These are phyloP conservation scores for Ogataea nakhonphanomensis DNA, from an alignment of 805 yeast species.

Conservation along the genomic window DNA sequence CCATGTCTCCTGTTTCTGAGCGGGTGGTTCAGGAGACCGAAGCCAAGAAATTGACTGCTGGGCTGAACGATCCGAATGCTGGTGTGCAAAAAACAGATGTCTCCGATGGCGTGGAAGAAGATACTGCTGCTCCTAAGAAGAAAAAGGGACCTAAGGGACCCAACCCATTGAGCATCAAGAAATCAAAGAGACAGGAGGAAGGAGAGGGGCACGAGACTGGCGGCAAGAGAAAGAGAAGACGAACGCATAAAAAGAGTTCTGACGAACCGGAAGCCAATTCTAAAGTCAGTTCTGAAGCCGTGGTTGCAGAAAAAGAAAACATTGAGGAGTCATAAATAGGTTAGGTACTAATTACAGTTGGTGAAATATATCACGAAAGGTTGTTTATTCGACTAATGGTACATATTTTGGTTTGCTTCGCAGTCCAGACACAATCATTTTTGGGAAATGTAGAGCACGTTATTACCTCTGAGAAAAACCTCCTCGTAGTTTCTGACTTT, in stretches of 20 bases:
- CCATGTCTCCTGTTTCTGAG: conserved; percentile 70
- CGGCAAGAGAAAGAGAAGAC: conserved; percentile 18
- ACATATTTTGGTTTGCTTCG: background rate
- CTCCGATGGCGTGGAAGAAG: conserved; percentile 15
- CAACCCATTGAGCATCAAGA: conserved; percentile 86
- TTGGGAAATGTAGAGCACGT: conserved; percentile 52
- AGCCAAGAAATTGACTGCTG: conserved; percentile 63
- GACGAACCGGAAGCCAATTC: background rate
- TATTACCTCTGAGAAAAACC: conserved; percentile 83
- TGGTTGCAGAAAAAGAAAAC: background rate
- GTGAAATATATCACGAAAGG: too few species aligned
- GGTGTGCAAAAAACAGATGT: conserved; percentile 22
- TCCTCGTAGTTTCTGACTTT: conserved; percentile 60
- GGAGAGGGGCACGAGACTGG: conserved; percentile 3
- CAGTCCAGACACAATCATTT: conserved; percentile 6
- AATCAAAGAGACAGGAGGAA: conserved; percentile 45
- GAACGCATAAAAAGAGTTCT: conserved; percentile 20
- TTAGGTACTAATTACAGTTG: background rate
- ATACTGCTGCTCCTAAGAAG: conserved; percentile 37
- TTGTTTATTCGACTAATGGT: background rate
- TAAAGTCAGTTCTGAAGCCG: background rate
- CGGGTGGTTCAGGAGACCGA: conserved; percentile 52
- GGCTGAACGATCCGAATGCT: conserved; percentile 61
- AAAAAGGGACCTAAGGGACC: conserved; percentile 77
- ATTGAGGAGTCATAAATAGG: background rate